Evolutionary conservation across 2,329 filamentous ascomycete genomes (phyloP), one percentile per base, ranked within the genome.

Genomic region (Aspergillus japonicus): DNA sequence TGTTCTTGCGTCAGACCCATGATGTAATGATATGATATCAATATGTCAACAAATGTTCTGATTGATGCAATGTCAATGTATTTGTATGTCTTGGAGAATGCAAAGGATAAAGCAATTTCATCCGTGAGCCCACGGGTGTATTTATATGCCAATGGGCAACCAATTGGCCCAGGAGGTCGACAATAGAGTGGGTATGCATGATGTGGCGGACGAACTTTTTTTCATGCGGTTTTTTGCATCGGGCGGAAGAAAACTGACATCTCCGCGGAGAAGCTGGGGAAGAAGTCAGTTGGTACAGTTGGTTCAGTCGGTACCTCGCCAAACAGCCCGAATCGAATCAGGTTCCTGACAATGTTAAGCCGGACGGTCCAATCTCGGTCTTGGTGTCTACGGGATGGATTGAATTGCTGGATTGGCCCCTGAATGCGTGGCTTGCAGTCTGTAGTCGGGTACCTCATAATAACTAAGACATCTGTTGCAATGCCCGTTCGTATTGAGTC

Each of bases 1-100:
- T 92, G 88, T 52, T 82, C 78, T 26, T 82, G 77, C 11, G 87
- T 87, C 60, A 91, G 78, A 59, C 83, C 21, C 69, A 72, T 73
- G 48, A 24, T 64, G 29, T 57, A 33, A 52, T 23, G 23, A 23
- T 23, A 51, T 53, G 26, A 12, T 55, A 16, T 55, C 23, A 35
- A 24, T 35, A 35, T 35, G 33, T 16, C 11, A 12, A 3, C 11
- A n/a, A 24, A 29, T 23, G 7, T 3, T 21, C 6, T 24, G 16
- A 33, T 24, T 29, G 29, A 24, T 21, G 33, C 12, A n/a, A 24
- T 10, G 50, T 35, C 21, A 24, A 31, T 54, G n/a, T 29, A 16
- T 10, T 10, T 42, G 19, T 16, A 44, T 12, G 33, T 44, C 39
- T 23, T 6, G 47, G 44, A 35, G 24, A 31, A 10, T 44, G 39